Evolutionary conservation across 2,329 filamentous ascomycete genomes (phyloP).

Genomic region (Aspergillus unguis): DNA sequence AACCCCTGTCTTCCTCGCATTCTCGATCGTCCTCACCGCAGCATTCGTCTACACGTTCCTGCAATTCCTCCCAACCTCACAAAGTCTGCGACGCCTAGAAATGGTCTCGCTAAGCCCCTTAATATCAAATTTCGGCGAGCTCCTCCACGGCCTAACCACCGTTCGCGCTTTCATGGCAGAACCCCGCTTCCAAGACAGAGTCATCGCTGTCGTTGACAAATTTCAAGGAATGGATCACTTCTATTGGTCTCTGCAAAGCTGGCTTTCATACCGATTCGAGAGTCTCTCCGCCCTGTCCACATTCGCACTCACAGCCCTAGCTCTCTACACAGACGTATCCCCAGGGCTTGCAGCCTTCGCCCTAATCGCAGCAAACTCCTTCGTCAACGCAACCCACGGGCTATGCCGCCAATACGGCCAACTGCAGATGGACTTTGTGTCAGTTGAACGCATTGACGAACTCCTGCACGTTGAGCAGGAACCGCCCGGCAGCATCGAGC

Average conservation of each 20-base stretch:
- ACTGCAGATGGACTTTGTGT: constrained; percentile 88
- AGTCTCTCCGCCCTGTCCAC: constrained; percentile 68
- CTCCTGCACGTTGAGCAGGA: constrained; percentile 77
- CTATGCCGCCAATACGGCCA: constrained; percentile 79
- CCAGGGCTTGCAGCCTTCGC: constrained; percentile 82
- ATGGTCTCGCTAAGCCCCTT: constrained; percentile 86
- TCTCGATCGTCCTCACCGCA: constrained; percentile 65
- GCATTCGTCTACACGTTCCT: constrained; percentile 72
- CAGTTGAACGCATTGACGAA: constrained; percentile 81
- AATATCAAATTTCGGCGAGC: constrained; percentile 87
- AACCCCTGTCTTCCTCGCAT: constrained; percentile 71
- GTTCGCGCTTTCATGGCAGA: constrained; percentile 81
- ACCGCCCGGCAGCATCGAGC: constrained; percentile 61
- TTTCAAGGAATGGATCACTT: constrained; percentile 97
- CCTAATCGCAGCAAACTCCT: constrained; percentile 62
- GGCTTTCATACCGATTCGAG: constrained; percentile 79
- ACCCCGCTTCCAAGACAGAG: constrained; percentile 71
- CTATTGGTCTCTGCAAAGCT: constrained; percentile 84
- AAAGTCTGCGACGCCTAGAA: constrained; percentile 77
- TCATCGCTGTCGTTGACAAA: constrained; percentile 76
- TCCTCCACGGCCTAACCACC: constrained; percentile 80
- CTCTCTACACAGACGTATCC: constrained; percentile 69
- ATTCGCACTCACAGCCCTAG: constrained; percentile 69
- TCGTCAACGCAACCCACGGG: constrained; percentile 67
- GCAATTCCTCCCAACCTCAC: constrained; percentile 76